Base-by-base conservation (phyloP, 1,139 yeast species). In the Martiniozyma asiatica region DNA sequence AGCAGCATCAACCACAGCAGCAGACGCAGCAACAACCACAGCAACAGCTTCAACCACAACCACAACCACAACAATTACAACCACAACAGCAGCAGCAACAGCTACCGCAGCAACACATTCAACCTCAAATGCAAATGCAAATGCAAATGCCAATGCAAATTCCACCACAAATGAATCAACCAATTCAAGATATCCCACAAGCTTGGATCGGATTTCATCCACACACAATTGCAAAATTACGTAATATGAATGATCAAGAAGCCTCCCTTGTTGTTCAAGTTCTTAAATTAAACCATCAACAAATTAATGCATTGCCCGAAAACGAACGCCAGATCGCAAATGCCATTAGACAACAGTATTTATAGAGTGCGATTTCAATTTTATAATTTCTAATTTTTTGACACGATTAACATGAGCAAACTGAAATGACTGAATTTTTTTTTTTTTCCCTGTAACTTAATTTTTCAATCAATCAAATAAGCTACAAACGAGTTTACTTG, bases 231-330 rank as follows among this genome's bases (percentile, higher is more conserved):
- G 55, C 58, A 13, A 71, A 68, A 45, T 51, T 74, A 20, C 48
- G 63, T 14, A 56, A 52, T 20, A 48, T 73, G 42, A 61, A 67
- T 6, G 65, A 65, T 18, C 67, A 66, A 26, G 80, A 77, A 48
- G 81, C 81, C 8, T 65, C 68, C 26, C 62, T 74, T 51, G 66
- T 76, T 25, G 73, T 71, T 9, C 82, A 76, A 48, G 80, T 77
- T 4, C 59, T 78, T 36, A 59, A 65, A 24, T 53, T 78, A 37
- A 59, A 75, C 0, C 66, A 65, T 2, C 73, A 65, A 12, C 80
- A 74, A 41, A 58, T 77, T 22, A 55, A 59, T 24, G 51, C 59
- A 2, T 55, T 78, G 27, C 82, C 82, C 2, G 63, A 61, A 2
- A 77, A 73, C 29, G 77, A 75, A 48, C 68, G 66, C 39, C 50